Evolutionary conservation across 768 basidiomycete species (phyloP).

Genomic region (Tulasnella calospora): DNA sequence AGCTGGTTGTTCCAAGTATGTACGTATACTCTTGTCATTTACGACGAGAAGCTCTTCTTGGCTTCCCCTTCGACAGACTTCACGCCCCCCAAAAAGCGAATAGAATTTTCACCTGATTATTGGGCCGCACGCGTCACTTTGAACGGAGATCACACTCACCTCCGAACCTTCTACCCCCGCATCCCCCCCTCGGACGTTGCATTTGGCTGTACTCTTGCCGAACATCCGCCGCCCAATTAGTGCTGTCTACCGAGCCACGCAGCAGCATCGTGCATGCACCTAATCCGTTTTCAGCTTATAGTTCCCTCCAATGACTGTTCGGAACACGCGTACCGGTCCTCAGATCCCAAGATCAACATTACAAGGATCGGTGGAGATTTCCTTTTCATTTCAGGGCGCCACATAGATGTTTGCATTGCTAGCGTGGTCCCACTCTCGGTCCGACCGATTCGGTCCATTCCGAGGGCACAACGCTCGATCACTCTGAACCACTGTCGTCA

Average conservation of each 20-base stretch:
- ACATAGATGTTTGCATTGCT: background rate
- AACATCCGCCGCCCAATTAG: slow-evolving; percentile 7
- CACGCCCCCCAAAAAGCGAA: background rate
- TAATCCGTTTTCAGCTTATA: background rate
- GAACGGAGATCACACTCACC: background rate
- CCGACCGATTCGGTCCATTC: slow-evolving; percentile 3
- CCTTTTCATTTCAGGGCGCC: background rate
- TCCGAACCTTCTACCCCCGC: slow-evolving; percentile 4
- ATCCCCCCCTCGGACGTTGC: background rate
- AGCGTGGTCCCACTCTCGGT: background rate
- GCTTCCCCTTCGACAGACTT: background rate
- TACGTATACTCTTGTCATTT: background rate
- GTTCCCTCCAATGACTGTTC: background rate
- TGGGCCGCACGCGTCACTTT: background rate
- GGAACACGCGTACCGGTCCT: background rate
- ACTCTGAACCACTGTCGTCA: slow-evolving; percentile 2
- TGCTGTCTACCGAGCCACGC: background rate
- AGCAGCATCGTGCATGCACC: background rate
- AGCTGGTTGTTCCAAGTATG: background rate
- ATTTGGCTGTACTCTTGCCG: background rate
- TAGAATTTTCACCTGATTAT: slow-evolving; percentile 3
- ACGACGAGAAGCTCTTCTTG: background rate
- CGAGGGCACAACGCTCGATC: background rate
- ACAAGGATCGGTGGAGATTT: background rate
- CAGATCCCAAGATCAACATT: background rate